Evolutionary conservation across 129 eudicot species (phyloP).

Genomic region (Flaveria ramosissima): DNA sequence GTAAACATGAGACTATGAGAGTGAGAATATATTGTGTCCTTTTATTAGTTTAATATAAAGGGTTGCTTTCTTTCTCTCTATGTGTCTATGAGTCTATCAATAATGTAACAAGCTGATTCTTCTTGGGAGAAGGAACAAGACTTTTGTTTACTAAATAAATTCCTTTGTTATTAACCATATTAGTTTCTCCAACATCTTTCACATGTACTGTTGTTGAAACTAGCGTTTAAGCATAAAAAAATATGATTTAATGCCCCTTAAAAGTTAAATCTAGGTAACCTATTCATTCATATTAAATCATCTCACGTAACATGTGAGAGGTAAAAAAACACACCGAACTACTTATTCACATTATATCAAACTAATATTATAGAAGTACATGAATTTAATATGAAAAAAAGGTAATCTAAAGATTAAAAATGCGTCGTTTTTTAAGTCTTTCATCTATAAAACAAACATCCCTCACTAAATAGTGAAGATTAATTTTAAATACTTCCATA

Average conservation of each 20-base stretch:
- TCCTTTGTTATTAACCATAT: conserved; percentile 4
- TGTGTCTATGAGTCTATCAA: conserved; percentile 25
- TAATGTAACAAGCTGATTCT: conserved; percentile 34
- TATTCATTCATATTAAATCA: neutral
- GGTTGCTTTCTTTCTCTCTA: conserved; percentile 30
- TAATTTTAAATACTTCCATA: neutral
- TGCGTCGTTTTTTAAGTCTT: neutral
- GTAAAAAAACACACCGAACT: too few species aligned
- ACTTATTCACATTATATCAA: neutral
- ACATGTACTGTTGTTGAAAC: conserved; percentile 19
- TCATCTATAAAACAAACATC: neutral
- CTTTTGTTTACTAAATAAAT: conserved; percentile 23
- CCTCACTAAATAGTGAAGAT: neutral
- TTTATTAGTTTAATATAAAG: conserved; percentile 6
- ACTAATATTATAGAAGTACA: neutral
- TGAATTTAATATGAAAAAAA: neutral
- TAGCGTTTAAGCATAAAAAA: neutral
- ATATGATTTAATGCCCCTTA: neutral
- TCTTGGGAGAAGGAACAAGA: conserved; percentile 30
- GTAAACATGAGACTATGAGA: neutral
- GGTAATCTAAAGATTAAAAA: neutral
- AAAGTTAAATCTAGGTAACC: neutral
- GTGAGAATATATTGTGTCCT: neutral
- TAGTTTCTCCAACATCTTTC: conserved; percentile 24
- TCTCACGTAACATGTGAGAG: too few species aligned